Evolutionary conservation across 2,329 filamentous ascomycete genomes (phyloP), one percentile per base, ranked within the genome.

Genomic region (Phaeosphaeria sp.): DNA sequence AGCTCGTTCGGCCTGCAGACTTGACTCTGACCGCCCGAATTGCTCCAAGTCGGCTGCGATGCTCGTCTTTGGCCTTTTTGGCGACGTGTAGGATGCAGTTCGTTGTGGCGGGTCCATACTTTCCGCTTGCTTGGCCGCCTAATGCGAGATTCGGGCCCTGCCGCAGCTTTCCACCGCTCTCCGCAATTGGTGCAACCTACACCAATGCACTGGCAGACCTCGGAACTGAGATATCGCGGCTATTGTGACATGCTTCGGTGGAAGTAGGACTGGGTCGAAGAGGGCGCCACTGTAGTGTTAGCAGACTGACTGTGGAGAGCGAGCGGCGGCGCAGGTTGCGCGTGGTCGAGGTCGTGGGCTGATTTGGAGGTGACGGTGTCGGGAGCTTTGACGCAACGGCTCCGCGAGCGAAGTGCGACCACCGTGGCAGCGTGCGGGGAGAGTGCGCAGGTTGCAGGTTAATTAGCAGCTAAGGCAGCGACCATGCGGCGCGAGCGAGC

Each of bases 71-170:
- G 57, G 65, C 25, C 57, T 56, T 49, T 52, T 60, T 18, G 57
- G 60, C 51, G 63, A 61, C 33, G 61, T 44, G 51, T 57, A 58
- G 20, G 69, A 68, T 33, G 61, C 60, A 43, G 59, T 54, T 55
- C 66, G 69, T 45, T 51, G 51, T 49, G 61, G 60, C 53, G 60
- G 55, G 44, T 53, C 65, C 72, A 76, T 76, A 25, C 55, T 55
- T 51, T 24, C 56, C 49, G 53, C 46, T n/a, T 50, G 51, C 43
- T 62, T 42, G 40, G 25, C 33, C 39, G 42, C 30, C 33, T 47
- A 56, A 46, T 53, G 51, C 48, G 45, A 36, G 42, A 24, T 20
- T 56, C 40, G 20, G 30, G 21, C 18, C 4, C 22, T 30, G n/a
- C n/a, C n/a, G n/a, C n/a, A 6, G 40, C 22, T 46, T 15, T 25